Conservation (phyloP, 2,329 filamentous ascomycete species). For the Berkeleyomyces basicola region DNA sequence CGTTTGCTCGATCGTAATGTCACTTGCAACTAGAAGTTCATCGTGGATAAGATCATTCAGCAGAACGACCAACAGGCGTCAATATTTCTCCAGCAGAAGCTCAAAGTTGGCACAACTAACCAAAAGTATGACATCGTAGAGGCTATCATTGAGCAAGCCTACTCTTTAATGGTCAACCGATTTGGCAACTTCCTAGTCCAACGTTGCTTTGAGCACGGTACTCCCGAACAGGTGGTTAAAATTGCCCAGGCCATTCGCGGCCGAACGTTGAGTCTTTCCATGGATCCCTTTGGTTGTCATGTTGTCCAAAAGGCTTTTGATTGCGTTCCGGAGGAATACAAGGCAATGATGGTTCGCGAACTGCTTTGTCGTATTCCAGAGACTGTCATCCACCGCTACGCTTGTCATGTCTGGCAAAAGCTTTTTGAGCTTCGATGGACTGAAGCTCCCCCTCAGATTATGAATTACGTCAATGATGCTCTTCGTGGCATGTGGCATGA, state of each 20-base stretch:
- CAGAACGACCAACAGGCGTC: conserved; percentile 98
- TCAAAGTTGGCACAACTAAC: conserved; percentile 86
- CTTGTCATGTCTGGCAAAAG: conserved; percentile 99
- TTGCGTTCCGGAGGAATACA: conserved; percentile 92
- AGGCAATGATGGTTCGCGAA: conserved; percentile 97
- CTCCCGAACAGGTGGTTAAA: conserved; percentile 80
- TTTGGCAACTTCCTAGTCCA: conserved; percentile 98
- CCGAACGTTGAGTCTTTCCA: conserved; percentile 83
- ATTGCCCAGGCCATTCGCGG: conserved; percentile 91
- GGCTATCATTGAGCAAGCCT: conserved; percentile 86
- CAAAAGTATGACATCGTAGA: conserved; percentile 97
- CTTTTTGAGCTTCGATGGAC: conserved; percentile 95
- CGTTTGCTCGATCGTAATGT: conserved; percentile 88
- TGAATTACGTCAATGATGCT: conserved; percentile 95
- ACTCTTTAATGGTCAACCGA: conserved; percentile 91
- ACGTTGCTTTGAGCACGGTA: conserved; percentile 96
- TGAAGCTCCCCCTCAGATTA: conserved; percentile 88
- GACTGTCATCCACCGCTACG: conserved; percentile 95
- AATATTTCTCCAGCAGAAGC: conserved; percentile 96
- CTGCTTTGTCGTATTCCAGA: conserved; percentile 88
- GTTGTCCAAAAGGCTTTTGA: conserved; percentile 98
- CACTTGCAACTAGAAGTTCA: conserved; percentile 98
- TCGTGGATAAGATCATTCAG: conserved; percentile 98
- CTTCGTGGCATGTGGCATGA: conserved; percentile 97
- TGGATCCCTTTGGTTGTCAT: conserved; percentile 97